Evolutionary conservation across 2,329 filamentous ascomycete genomes (phyloP).

Genomic region (Cladobotryum protrusum): DNA sequence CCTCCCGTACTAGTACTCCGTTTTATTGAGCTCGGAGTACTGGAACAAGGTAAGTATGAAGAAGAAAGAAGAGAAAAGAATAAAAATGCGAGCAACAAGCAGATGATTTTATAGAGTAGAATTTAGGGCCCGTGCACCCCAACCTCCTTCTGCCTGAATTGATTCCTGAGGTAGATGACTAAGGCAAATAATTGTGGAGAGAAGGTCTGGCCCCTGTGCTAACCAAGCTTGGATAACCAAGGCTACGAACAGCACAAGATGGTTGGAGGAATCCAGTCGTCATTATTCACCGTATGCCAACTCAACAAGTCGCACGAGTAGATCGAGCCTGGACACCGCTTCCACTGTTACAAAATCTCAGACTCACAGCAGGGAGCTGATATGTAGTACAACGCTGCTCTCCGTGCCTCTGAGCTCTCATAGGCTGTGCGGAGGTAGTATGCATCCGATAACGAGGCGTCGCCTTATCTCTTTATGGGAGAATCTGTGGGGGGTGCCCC

Average conservation of each 20-base stretch:
- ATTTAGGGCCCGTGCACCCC: slow-evolving; percentile 18
- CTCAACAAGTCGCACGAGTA: too few species aligned
- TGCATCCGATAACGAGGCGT: too few species aligned
- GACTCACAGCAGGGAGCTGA: too few species aligned
- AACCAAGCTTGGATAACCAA: background rate
- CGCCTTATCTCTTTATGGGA: background rate
- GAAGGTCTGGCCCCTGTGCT: background rate
- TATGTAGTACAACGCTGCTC: too few species aligned
- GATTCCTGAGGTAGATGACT: slow-evolving; percentile 13
- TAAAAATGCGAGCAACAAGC: slow-evolving; percentile 11
- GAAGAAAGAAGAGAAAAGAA: slow-evolving; percentile 27
- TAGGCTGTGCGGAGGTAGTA: too few species aligned
- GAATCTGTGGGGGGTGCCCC: background rate
- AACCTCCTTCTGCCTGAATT: background rate
- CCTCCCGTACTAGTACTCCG: slow-evolving; percentile 35
- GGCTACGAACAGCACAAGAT: too few species aligned
- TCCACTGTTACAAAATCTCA: too few species aligned
- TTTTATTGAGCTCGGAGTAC: slow-evolving; percentile 38
- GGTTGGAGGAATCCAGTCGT: too few species aligned
- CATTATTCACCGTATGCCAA: background rate
- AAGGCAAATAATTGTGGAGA: background rate
- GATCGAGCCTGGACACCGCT: too few species aligned
- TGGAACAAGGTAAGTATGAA: slow-evolving; percentile 49
- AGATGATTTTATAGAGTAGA: slow-evolving; percentile 17
- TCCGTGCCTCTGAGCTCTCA: too few species aligned